A percentile compares a stretch with the other conserved stretches of the same genome.
phyloP scores from a whole-genome alignment of 1,284 basidiomycete species.

The Rhodofomes roseus region DNA sequence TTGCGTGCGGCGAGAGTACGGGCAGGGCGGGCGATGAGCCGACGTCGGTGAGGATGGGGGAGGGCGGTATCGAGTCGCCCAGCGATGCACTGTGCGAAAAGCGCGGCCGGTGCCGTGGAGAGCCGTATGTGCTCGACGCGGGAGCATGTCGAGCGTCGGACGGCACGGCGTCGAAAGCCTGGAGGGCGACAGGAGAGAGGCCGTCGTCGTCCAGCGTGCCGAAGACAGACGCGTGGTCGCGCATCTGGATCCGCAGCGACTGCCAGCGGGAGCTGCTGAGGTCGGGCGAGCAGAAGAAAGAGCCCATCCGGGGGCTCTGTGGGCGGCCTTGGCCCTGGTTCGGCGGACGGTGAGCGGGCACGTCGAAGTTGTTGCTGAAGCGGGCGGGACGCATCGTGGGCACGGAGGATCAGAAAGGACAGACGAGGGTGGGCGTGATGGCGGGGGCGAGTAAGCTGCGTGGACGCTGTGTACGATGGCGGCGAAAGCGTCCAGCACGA shows the following conservation, averaged over 20 bases:
- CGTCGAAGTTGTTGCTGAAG: neutral
- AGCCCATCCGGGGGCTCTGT: neutral
- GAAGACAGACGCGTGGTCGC: neutral
- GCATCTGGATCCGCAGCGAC: neutral
- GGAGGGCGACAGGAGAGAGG: neutral
- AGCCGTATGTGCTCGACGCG: constrained; percentile 4
- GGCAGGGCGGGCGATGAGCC: constrained; percentile 19
- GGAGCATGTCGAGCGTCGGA: neutral
- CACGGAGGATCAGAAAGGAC: constrained; percentile 3
- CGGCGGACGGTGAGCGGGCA: too few relatives aligned
- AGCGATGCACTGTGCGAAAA: constrained; percentile 16
- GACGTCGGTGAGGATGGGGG: constrained; percentile 11
- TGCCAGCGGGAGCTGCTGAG: constrained; percentile 5
- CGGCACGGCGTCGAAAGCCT: neutral
- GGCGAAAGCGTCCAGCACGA: neutral
- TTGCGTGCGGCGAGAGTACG: constrained; percentile 19
- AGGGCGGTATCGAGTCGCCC: constrained; percentile 5
- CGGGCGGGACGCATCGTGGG: constrained; percentile 4
- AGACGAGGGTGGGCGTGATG: constrained; percentile 1
- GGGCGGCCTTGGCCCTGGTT: neutral
- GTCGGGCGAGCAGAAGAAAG: neutral
- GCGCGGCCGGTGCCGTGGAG: constrained; percentile 19
- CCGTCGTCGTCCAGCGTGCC: neutral
- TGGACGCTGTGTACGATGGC: neutral
- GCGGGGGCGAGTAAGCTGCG: neutral